A percentile compares a stretch with the other conserved stretches of the same genome.
These are phyloP conservation scores for Cucumis melo DNA, from an alignment of 306 rosid species.

Conservation along the genomic window DNA sequence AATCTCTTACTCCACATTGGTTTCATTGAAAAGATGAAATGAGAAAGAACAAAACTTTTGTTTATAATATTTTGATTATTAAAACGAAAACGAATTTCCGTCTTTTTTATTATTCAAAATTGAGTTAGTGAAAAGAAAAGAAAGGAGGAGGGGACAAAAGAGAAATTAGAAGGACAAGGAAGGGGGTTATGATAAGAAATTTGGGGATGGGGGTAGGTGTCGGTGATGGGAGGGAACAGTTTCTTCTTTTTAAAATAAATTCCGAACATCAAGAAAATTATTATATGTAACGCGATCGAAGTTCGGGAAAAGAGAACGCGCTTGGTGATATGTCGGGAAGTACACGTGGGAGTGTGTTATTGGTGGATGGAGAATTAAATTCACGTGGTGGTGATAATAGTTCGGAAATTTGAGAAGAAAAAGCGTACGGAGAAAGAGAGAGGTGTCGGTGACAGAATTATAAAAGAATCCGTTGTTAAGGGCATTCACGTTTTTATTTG, in stretches of 20 bases:
- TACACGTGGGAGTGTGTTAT: neutral
- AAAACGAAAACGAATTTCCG: too few relatives aligned
- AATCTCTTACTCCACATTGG: too few relatives aligned
- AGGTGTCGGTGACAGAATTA: neutral
- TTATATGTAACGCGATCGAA: neutral
- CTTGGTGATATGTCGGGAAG: neutral
- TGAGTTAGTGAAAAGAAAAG: too few relatives aligned
- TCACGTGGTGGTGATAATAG: neutral
- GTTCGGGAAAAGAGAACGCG: neutral
- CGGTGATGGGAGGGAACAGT: conserved; percentile 3
- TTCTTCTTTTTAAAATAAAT: neutral
- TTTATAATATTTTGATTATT: too few relatives aligned
- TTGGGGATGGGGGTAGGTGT: neutral
- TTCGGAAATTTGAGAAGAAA: neutral
- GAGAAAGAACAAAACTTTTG: too few relatives aligned
- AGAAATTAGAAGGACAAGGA: neutral
- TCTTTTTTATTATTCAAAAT: too few relatives aligned
- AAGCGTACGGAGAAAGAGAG: neutral
- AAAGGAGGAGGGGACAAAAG: neutral
- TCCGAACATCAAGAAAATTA: neutral
- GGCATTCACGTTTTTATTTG: neutral
- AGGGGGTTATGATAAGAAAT: neutral
- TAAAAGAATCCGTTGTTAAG: neutral
- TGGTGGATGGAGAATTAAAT: neutral
- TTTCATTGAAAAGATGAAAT: too few relatives aligned